Conservation (phyloP, 345 rosid species). For the Gossypium herbaceum region DNA sequence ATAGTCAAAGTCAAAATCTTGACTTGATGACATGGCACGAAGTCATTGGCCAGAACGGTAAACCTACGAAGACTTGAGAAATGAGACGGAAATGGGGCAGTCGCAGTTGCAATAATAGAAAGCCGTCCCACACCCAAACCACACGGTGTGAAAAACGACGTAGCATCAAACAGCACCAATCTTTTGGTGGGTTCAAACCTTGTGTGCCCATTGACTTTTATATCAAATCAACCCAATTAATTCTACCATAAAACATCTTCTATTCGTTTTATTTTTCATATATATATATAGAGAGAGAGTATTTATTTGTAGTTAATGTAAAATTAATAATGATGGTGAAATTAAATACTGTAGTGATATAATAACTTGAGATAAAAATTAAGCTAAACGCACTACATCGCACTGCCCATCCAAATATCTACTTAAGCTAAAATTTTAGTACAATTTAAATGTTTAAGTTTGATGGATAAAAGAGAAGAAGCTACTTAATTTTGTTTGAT, state of each 20-base stretch:
- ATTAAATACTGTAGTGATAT: no score
- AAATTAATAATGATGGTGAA: no score
- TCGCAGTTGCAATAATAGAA: background rate
- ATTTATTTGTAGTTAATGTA: no score
- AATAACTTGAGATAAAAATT: no score
- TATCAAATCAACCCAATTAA: constrained; percentile 15
- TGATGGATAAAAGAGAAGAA: background rate
- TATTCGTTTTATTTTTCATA: background rate
- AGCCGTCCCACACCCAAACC: constrained; percentile 15
- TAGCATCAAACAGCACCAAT: background rate
- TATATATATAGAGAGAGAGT: no score
- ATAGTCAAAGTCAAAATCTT: constrained; percentile 11
- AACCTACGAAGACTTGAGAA: background rate
- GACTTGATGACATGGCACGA: background rate
- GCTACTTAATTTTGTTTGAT: background rate
- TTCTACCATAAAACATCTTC: background rate
- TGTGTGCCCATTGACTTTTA: constrained; percentile 11
- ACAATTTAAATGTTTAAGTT: background rate
- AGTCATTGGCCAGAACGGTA: background rate
- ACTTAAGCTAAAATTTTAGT: background rate
- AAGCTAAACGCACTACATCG: rapidly evolving
- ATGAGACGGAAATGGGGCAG: background rate
- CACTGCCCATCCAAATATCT: no score
- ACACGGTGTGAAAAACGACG: constrained; percentile 16
- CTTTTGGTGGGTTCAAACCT: constrained; percentile 19